These are phyloP conservation scores for Diddensiella caesifluorescens DNA, from an alignment of 805 yeast genomes.

Conservation along the genomic window DNA sequence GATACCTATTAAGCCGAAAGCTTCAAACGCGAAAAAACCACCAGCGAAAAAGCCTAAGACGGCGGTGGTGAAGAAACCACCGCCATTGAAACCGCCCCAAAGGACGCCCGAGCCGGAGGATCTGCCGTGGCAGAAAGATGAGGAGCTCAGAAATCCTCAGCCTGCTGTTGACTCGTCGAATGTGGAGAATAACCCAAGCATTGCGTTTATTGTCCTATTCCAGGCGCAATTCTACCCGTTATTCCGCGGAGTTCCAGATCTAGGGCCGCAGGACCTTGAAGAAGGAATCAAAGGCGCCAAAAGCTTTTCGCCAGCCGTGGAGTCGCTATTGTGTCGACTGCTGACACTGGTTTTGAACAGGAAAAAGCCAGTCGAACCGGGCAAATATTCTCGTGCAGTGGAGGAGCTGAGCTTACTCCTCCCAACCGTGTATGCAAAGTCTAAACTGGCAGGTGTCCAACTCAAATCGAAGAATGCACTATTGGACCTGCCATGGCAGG, in stretches of 20 bases:
- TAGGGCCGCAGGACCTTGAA: slow-evolving; percentile 40
- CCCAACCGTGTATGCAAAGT: slow-evolving; percentile 26
- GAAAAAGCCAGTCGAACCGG: slow-evolving; percentile 37
- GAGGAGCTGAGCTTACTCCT: slow-evolving; percentile 34
- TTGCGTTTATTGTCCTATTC: slow-evolving; percentile 31
- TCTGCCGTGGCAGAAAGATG: slow-evolving; percentile 24
- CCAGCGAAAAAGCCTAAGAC: neutral
- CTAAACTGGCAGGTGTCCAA: slow-evolving; percentile 24
- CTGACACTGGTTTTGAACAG: slow-evolving; percentile 36
- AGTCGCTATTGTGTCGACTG: slow-evolving; percentile 31
- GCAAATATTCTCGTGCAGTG: slow-evolving; percentile 34
- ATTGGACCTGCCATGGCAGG: slow-evolving; percentile 29
- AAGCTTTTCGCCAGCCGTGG: slow-evolving; percentile 25
- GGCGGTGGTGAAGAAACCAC: neutral
- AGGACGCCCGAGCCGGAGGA: slow-evolving; percentile 28
- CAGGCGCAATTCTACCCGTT: slow-evolving; percentile 24
- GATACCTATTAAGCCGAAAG: neutral
- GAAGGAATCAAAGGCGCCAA: slow-evolving; percentile 26
- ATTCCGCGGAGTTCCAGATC: slow-evolving; percentile 31
- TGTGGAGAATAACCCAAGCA: slow-evolving; percentile 21
- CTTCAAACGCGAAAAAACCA: neutral
- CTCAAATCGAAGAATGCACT: slow-evolving; percentile 23
- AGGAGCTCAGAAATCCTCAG: slow-evolving; percentile 23
- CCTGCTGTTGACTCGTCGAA: slow-evolving; percentile 21
- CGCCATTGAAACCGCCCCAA: neutral